Evolutionary conservation across 2,329 filamentous ascomycete species (phyloP).

Genomic region (Cytospora paraplurivora): DNA sequence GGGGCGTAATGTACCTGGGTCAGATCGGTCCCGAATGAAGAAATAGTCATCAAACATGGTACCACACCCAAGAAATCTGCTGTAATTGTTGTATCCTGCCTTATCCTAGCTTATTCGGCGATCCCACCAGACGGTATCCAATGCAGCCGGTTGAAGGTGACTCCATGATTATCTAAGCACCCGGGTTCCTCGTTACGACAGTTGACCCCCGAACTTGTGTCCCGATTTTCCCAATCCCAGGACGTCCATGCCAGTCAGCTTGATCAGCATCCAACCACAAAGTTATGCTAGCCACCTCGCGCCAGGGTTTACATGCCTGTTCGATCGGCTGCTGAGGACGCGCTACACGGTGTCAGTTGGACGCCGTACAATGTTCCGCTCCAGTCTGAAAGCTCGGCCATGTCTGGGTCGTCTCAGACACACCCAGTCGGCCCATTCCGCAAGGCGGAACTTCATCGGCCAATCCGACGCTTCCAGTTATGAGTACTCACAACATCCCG

Average conservation of each 20-base stretch:
- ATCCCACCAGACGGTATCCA: no score
- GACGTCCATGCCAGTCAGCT: not conserved
- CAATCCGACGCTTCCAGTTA: not conserved
- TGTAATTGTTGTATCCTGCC: no score
- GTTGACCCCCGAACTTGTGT: not conserved
- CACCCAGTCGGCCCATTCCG: not conserved
- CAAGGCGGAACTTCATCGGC: constrained; percentile 6
- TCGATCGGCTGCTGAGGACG: not conserved
- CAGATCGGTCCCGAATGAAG: no score
- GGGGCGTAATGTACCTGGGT: no score
- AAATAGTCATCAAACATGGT: no score
- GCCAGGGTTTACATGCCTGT: not conserved
- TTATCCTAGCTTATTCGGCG: no score
- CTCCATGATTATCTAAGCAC: not conserved
- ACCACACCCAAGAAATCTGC: no score
- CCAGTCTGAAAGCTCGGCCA: constrained; percentile 3
- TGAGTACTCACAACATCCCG: constrained; percentile 21
- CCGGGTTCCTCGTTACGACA: not conserved
- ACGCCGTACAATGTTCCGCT: constrained; percentile 2
- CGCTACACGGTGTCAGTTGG: not conserved
- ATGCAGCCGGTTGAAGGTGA: not conserved
- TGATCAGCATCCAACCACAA: not conserved
- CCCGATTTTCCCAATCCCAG: constrained; percentile 8
- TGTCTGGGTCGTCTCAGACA: constrained; percentile 2
- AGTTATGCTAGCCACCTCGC: not conserved